These are phyloP conservation scores for Trypanosoma scelopori DNA, from an alignment of 208 protist species.

Conservation along the genomic window DNA sequence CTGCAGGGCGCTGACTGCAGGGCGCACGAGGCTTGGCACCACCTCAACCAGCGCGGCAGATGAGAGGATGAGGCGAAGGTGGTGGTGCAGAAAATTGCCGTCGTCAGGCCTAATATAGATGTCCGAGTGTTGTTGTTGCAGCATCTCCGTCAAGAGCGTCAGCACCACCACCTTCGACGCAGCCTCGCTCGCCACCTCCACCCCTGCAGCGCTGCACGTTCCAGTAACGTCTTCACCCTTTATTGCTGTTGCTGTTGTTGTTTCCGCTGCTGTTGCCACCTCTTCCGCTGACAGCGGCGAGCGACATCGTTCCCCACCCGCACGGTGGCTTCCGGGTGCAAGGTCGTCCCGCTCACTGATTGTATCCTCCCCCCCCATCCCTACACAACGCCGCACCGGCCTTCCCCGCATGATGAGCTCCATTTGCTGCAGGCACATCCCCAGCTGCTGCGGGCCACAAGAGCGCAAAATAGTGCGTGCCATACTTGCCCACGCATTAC, in stretches of 20 bases:
- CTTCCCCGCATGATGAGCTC: slow-evolving; percentile 23
- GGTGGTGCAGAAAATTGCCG: slow-evolving; percentile 24
- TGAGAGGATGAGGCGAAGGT: slow-evolving; percentile 38
- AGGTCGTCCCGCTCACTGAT: neutral
- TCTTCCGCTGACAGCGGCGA: neutral
- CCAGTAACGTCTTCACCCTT: slow-evolving; percentile 1
- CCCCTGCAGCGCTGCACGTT: neutral
- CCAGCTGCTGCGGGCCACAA: neutral
- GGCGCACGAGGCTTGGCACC: slow-evolving; percentile 51
- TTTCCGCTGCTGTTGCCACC: neutral
- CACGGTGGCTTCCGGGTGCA: neutral
- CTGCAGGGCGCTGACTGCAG: slow-evolving; percentile 43
- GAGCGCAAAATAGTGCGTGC: slow-evolving; percentile 24
- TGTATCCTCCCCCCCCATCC: neutral
- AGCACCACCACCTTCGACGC: slow-evolving; percentile 15
- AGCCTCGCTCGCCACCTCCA: slow-evolving; percentile 12
- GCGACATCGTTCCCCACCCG: slow-evolving; percentile 1
- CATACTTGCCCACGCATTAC: slow-evolving; percentile 34
- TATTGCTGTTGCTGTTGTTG: neutral
- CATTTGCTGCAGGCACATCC: slow-evolving; percentile 9
- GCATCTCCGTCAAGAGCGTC: slow-evolving; percentile 10
- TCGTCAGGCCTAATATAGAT: slow-evolving; percentile 16
- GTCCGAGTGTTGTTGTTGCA: neutral
- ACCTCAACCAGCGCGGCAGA: slow-evolving; percentile 57
- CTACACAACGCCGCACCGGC: neutral